These are phyloP conservation scores for Glaciozyma antarctica DNA, from an alignment of 768 basidiomycete species.

Conservation along the genomic window DNA sequence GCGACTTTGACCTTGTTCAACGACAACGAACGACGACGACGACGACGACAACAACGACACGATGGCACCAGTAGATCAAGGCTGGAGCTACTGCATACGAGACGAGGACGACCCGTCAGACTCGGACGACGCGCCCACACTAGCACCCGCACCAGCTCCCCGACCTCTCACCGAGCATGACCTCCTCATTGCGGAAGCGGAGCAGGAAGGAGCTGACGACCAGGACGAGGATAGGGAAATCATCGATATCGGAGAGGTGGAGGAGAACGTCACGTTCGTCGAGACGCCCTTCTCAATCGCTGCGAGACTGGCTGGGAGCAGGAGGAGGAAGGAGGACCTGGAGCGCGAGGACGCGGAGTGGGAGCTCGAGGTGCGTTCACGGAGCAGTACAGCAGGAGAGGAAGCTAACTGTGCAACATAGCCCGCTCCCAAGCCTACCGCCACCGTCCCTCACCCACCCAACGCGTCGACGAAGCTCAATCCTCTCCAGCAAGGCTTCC, in stretches of 20 bases:
- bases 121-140: not conserved
- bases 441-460: no score
- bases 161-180: not conserved
- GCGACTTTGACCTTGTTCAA: no score
- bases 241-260: slow-evolving; percentile 13
- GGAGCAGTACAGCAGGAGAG: no score
- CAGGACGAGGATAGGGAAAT: not conserved
- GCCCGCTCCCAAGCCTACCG: no score
- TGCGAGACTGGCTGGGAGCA: not conserved
- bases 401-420: no score
- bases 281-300: slow-evolving; percentile 19
- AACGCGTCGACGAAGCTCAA: no score
- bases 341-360: not conserved
- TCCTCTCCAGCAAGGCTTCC: no score
- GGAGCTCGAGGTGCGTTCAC: no score
- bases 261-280: slow-evolving; percentile 7
- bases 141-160: not conserved
- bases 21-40: no score
- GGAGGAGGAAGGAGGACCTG: not conserved
- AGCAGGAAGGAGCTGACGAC: not conserved
- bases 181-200: not conserved
- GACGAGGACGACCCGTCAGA: not conserved
- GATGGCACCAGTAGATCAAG: not conserved
- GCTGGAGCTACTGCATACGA: not conserved
- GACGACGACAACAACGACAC: no score